A percentile compares a stretch with the other conserved stretches of the same genome.
These are phyloP conservation scores for Pelargonium nanum DNA, from an alignment of 345 rosid genomes.

Conservation along the genomic window DNA sequence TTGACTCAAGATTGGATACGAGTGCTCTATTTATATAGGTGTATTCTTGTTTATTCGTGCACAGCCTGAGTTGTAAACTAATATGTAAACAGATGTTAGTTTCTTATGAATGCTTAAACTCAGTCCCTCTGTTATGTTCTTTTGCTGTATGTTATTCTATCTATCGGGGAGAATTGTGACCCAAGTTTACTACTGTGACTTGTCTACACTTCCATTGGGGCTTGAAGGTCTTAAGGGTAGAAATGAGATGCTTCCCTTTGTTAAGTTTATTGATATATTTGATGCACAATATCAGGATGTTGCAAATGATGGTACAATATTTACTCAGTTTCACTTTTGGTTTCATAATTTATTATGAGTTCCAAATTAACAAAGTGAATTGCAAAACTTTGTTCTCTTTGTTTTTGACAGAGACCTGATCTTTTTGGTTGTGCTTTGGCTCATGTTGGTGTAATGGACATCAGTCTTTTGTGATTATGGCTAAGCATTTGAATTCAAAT, in stretches of 20 bases:
- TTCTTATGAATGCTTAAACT: not conserved
- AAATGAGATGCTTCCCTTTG: constrained; percentile 49
- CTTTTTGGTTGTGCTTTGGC: constrained; percentile 97
- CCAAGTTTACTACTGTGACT: constrained; percentile 69
- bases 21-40: too few species aligned
- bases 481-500: too few species aligned
- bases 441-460: constrained; percentile 98
- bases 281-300: constrained; percentile 50
- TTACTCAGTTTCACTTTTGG: constrained; percentile 22
- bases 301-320: constrained; percentile 64
- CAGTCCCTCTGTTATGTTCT: constrained; percentile 3
- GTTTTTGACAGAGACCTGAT: constrained; percentile 69
- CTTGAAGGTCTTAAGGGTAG: constrained; percentile 51
- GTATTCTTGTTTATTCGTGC: too few species aligned
- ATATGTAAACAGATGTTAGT: not conserved
- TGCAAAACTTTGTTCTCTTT: not conserved
- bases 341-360: not conserved
- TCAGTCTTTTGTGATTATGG: too few species aligned
- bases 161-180: constrained; percentile 49
- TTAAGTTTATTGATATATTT: constrained; percentile 60
- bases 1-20: too few species aligned
- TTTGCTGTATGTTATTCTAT: constrained; percentile 66
- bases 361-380: not conserved
- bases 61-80: too few species aligned
- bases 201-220: constrained; percentile 56